Base-by-base conservation (phyloP, 345 rosid genomes). In the Brassica juncea region DNA sequence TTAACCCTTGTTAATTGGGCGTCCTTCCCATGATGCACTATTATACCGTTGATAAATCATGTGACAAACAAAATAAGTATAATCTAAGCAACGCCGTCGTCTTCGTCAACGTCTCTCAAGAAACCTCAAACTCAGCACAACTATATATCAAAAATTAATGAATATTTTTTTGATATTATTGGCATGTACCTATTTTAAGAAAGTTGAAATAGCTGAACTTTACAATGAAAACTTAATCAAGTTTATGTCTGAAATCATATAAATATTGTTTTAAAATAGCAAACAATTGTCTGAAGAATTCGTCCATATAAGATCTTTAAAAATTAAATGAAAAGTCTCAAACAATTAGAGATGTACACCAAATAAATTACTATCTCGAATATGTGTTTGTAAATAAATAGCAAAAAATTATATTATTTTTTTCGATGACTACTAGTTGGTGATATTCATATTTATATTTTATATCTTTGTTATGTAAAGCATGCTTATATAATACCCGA, bases 1-100 rank as follows among this genome's bases (percentile, higher is more conserved):
- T 52, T 71, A 57, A 21, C 44, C 30, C 42, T 72, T 37, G 28
- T 60, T 42, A 8, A 60, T 39, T 60, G 16, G 16, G 12, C 42
- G 68, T 27, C 76, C 16, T 60, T 39, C 37, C 10, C 58, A 72
- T 72, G 76, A 66, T 58, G 55, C 73, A 30, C 44, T 8, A 31
- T 30, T 15, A 16, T 16, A 11, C 9, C 14, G 15, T 47, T 47
- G 58, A 52, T 52, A 52, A 44, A 68, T 3, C 35, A 6, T 68
- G 71, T 16, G 34, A 60, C 65, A 21, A 57, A 8, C 30, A 28
- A 28, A 28, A 28, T 28, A 55, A 21, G 8, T 57, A 19, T 8
- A 57, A 3, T 55, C 6, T 6, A 52, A 54, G 59, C 23, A 16
- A 15, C 9, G 15, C n/a, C 58, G 21, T 52, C 19, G 5, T 15